Evolutionary conservation across 1,284 basidiomycete species (phyloP).

Genomic region (Ustilago loliicola): DNA sequence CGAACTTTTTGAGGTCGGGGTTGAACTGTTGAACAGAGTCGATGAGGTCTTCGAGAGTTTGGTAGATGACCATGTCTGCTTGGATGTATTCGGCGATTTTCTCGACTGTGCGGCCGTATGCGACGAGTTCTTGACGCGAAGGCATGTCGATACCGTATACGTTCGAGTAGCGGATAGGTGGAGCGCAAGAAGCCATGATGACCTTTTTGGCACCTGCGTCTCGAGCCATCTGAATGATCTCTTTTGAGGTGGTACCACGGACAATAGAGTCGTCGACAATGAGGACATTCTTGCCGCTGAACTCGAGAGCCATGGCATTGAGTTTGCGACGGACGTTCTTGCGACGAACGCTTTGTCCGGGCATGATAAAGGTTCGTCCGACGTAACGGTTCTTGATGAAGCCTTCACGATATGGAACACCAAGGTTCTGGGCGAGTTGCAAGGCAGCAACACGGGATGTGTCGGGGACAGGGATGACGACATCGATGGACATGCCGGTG

Average conservation of each 20-base stretch:
- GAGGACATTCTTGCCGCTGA: constrained; percentile 89
- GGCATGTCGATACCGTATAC: constrained; percentile 99
- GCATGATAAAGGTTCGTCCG: constrained; percentile 99
- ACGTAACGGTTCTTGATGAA: constrained; percentile 99
- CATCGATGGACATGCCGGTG: constrained; percentile 73
- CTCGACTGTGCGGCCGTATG: constrained; percentile 81
- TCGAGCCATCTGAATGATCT: constrained; percentile 99
- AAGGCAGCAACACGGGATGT: constrained; percentile 95
- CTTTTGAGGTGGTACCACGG: constrained; percentile 96
- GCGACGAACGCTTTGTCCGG: constrained; percentile 83
- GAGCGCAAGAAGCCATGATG: constrained; percentile 95
- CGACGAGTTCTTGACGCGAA: constrained; percentile 91
- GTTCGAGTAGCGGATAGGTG: constrained; percentile 93
- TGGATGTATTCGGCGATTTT: constrained; percentile 88
- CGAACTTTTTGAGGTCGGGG: constrained; percentile 82
- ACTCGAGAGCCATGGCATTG: constrained; percentile 99
- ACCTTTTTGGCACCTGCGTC: constrained; percentile 99
- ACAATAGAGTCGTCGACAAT: constrained; percentile 99
- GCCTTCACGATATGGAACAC: constrained; percentile 94
- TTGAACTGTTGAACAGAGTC: constrained; percentile 90
- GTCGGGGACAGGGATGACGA: constrained; percentile 98
- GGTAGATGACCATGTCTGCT: constrained; percentile 96
- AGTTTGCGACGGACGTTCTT: constrained; percentile 97
- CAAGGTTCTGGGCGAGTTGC: constrained; percentile 90
- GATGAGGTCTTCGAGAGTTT: constrained; percentile 91